These are phyloP conservation scores for Phialophora verrucosa DNA, from an alignment of 2,329 filamentous ascomycete genomes.

Conservation along the genomic window DNA sequence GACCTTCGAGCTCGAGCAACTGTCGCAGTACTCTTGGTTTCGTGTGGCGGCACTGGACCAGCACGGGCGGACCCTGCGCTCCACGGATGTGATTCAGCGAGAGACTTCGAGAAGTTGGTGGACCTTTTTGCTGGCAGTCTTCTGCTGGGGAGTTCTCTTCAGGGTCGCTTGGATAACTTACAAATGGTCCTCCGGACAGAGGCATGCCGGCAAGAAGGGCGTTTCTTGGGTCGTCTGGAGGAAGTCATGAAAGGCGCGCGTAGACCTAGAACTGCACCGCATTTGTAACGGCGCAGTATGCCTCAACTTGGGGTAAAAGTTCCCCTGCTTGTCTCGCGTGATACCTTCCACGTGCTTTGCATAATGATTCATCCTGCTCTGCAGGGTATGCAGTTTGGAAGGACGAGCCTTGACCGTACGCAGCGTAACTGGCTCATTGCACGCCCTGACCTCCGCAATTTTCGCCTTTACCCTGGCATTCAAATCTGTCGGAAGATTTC, in stretches of 20 bases:
- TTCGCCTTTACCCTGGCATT: neutral
- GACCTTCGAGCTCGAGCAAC: conserved; percentile 24
- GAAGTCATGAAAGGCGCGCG: conserved; percentile 1
- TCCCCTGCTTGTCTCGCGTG: neutral
- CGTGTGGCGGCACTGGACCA: conserved; percentile 32
- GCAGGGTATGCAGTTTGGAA: neutral
- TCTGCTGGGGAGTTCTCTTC: conserved; percentile 18
- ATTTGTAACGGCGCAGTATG: neutral
- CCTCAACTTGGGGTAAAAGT: neutral
- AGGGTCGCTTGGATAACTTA: conserved; percentile 14
- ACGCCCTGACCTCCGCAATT: neutral
- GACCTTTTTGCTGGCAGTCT: conserved; percentile 12
- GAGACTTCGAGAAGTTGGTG: conserved; percentile 21
- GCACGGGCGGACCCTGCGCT: conserved; percentile 22
- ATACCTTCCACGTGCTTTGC: neutral
- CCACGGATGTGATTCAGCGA: conserved; percentile 21
- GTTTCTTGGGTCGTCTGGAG: conserved; percentile 21
- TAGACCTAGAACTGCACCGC: neutral
- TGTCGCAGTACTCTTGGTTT: conserved; percentile 22
- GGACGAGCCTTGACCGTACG: neutral
- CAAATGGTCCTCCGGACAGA: conserved; percentile 16
- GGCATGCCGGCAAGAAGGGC: conserved; percentile 3
- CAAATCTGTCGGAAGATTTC: neutral
- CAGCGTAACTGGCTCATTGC: neutral
- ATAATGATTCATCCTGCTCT: neutral